Evolutionary conservation across 2,329 filamentous ascomycete genomes (phyloP), one percentile per base, ranked within the genome.

Genomic region (Cyanodermella asteris): DNA sequence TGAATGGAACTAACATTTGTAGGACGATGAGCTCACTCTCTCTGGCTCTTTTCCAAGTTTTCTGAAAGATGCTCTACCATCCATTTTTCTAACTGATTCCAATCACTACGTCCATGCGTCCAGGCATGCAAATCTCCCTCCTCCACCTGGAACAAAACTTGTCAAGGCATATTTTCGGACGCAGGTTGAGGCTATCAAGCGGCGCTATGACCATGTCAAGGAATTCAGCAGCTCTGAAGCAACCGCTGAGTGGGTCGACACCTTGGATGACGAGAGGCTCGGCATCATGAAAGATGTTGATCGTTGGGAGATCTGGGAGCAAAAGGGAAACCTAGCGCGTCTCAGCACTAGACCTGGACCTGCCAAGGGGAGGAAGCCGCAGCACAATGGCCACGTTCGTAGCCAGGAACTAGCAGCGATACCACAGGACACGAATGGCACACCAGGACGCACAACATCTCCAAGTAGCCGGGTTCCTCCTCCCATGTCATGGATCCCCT

Each of bases 201-300:
- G 51, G 16, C 67, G 77, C 38, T 66, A 77, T 35, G 51, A 63
- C 21, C 53, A 64, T 5, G 73, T 70, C 27, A 64, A 65, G 36
- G 47, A 53, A n/a, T 58, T 77, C 35, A 73, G 76, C n/a, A 38
- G 58, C 22, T 69, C 70, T 20, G 64, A 26, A 12, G 31, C 71
- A 7, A 60, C 63, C 4, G 72, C 78, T 36, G 76, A 82, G 44
- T 87, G 77, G 76, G 55, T 69, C 16, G 82, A 82, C 46, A 76
- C 76, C 7, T 57, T 87, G 4, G 61, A 68, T 21, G 52, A 50
- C 15, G 59, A 64, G 29, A 72, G 74, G 7, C 64, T 63, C 36
- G 56, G 65, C 30, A 49, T 56, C 24, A 60, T 67, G 36, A 56
- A 53, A 7, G 67, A 75, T 40, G 59, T 64, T 16, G 57, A 64